Base-by-base conservation (phyloP, 805 yeast species). In the Barnettozyma salicaria region DNA sequence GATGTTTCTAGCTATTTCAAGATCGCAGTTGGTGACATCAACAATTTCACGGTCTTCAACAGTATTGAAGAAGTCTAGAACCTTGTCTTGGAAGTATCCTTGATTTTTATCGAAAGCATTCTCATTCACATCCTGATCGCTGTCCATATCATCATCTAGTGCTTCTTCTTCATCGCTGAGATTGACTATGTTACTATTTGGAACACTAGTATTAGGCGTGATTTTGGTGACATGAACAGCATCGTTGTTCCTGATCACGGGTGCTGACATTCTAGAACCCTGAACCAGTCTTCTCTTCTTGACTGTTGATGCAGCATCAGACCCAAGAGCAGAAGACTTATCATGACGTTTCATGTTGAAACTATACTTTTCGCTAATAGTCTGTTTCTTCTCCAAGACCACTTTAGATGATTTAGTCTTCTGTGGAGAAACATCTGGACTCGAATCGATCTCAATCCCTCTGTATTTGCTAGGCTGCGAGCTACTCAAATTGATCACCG, bases 21-120 rank as follows among this genome's bases (percentile, higher is more conserved):
- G 78, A 1, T 76, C 65, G 33, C 87, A 78, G 20, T 78, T 78
- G 6, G 92, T 76, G 22, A 89, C 76, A 61, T 90, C 97, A 9
- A 81, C 73, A 30, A 92, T 64, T 55, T 89, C 96, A 39, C 78
- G 74, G 2, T 65, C 67, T 12, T 83, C 74, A 1, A 95, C 90
- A 10, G 76, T 72, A 59, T 92, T 92, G 45, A 90, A 67, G 49
- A 92, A 88, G 30, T 78, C 74, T 32, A 89, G 61, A 19, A 87
- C 74, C 41, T 85, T 78, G 12, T 67, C 67, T 50, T 81, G 89
- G 45, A 81, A 78, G 45, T 62, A 50, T 55, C 58, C 10, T 54
- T 57, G 10, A 51, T 48, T 2, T 47, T 34, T n/a, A 42, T 47
- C 17, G 49, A 61, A 31, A 2, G 49, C 53, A 25, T 51, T 50